Base-by-base conservation (phyloP, 2,329 filamentous ascomycete genomes). In the Simplicillium sp. region DNA sequence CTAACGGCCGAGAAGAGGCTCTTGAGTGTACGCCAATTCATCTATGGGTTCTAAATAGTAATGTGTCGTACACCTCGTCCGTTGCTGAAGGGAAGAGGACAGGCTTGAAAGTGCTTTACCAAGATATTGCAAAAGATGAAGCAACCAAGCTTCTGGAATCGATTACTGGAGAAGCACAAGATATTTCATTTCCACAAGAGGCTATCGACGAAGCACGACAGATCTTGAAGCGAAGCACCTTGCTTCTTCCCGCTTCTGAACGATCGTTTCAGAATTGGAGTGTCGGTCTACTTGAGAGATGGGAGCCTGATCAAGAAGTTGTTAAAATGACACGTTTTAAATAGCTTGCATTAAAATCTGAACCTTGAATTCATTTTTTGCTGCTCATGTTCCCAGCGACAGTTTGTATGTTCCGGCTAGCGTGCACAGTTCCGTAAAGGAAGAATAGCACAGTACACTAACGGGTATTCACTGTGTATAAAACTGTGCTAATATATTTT, bases 241-340 rank as follows among this genome's bases (percentile, higher is more conserved):
- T 46, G 3, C 52, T 77, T 13, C 54, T 87, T 8, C 82, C 82
- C 2, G 54, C 48, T 1, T 62, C 62, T 8, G 75, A 81, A 44
- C 67, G 76, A 42, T 61, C 50, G 20, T 83, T 84, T 48, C 68
- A 75, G 53, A 73, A 71, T n/a, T 87, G 82, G 82, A 69, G 70
- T 18, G 77, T 87, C 5, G 80, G 79, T 2, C 54, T 87, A 14
- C 53, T 87, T 44, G 68, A 72, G 34, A 53, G 59, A 38, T 65
- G 61, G 62, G 9, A 25, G 5, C 20, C 20, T 25, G 20, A 25
- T 9, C 5, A 25, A 25, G 20, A 25, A 25, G 9, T 25, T 5
- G 20, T 9, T 9, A 25, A 25, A 25, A 9, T 25, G n/a, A n/a
- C 9, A 25, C 20, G 20, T 25, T 25, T 25, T 25, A 25, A 9